Evolutionary conservation across 495 filamentous ascomycete species (phyloP).

Genomic region (Amniculicola lignicola): DNA sequence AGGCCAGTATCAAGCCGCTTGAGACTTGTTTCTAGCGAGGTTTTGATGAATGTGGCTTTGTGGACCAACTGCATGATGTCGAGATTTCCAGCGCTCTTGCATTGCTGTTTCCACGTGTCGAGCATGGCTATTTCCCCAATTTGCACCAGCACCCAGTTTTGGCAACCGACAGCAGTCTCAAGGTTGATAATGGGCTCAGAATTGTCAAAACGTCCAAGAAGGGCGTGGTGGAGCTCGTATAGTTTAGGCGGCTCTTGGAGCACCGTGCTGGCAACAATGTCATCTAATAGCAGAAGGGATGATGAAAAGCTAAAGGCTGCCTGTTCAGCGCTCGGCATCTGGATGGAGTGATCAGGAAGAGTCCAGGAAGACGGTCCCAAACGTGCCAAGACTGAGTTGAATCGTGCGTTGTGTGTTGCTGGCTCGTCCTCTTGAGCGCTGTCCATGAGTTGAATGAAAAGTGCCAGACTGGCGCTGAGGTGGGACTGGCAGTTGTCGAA

Average conservation of each 20-base stretch:
- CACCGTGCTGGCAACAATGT: slow-evolving; percentile 49
- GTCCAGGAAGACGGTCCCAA: slow-evolving; percentile 37
- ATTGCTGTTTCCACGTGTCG: slow-evolving; percentile 51
- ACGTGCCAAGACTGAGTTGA: slow-evolving; percentile 22
- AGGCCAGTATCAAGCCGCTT: slow-evolving; percentile 29
- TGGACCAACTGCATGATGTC: slow-evolving; percentile 47
- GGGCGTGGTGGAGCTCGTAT: slow-evolving; percentile 40
- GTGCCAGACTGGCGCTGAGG: slow-evolving; percentile 48
- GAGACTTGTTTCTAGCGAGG: slow-evolving; percentile 38
- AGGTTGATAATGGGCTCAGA: slow-evolving; percentile 40
- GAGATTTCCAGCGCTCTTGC: slow-evolving; percentile 44
- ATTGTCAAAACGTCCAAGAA: slow-evolving; percentile 38
- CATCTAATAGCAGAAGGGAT: slow-evolving; percentile 48
- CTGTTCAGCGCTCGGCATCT: slow-evolving; percentile 47
- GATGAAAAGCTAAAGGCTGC: slow-evolving; percentile 54
- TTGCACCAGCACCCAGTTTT: slow-evolving; percentile 49
- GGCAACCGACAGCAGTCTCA: slow-evolving; percentile 43
- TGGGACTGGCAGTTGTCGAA: slow-evolving; percentile 50
- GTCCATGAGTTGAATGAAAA: slow-evolving; percentile 49
- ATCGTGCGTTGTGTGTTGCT: slow-evolving; percentile 20
- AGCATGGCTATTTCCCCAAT: slow-evolving; percentile 51
- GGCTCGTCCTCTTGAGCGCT: slow-evolving; percentile 21
- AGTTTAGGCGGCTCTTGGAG: slow-evolving; percentile 44
- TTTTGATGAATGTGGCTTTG: slow-evolving; percentile 45
- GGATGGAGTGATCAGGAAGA: slow-evolving; percentile 18